Base-by-base conservation (phyloP, 2,329 filamentous ascomycete species). In the Aspergillus floridensis region DNA sequence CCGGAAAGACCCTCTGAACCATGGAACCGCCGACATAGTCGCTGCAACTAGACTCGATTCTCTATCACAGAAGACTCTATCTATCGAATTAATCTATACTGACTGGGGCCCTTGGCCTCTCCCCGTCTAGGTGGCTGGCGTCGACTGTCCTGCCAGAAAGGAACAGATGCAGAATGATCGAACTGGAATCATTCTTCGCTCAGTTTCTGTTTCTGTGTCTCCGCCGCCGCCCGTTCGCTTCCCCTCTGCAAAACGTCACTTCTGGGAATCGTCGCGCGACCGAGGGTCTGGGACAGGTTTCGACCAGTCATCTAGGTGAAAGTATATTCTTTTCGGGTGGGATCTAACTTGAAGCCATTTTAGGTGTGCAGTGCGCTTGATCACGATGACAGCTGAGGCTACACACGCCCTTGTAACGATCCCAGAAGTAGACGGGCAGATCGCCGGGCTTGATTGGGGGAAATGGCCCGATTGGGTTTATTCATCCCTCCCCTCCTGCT, bases 11-110 rank as follows among this genome's bases (percentile, higher is more conserved):
- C 51, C 21, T 14, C 10, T 46, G 60, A 65, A 61, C 63, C 62
- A 62, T 62, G 59, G 62, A 64, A 65, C 64, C 48, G 35, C n/a
- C 11, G 16, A 46, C 41, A 59, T 60, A 54, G 56, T 49, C 32
- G 53, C 56, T 58, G 21, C 35, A 58, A 63, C 56, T 54, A 58
- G 51, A 51, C 26, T 31, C 48, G 5, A 31, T 44, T 44, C 38
- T 44, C 14, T 44, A 16, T 19, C 16, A 16, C 12, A 44, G 19
- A 41, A 44, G 32, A 35, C 11, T 44, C 38, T 16, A 44, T 44
- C 38, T 44, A 44, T 50, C 48, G 16, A 29, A 29, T 29, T 29
- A 10, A 31, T n/a, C 14, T 12, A 53, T 38, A 29, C 12, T 5
- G 32, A 29, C 12, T 8, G 32, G 7, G n/a, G 32, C 10, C 21